Conservation (phyloP, 2,329 filamentous ascomycete genomes). For the Neurospora sp. region DNA sequence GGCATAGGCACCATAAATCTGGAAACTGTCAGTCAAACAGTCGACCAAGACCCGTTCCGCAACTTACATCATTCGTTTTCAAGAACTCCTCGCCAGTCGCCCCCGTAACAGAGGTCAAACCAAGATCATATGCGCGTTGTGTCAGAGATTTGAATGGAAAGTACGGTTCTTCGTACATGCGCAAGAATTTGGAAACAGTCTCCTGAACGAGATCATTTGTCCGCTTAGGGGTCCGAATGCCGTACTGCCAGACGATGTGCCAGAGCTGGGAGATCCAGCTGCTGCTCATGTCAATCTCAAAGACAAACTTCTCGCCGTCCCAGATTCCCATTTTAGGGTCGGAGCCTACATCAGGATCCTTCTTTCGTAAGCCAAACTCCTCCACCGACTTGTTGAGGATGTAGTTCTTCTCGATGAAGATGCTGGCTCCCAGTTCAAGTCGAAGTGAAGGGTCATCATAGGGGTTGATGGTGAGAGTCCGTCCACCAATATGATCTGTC, state of each 20-base stretch:
- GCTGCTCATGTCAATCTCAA: slow-evolving; percentile 47
- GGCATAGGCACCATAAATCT: slow-evolving; percentile 58
- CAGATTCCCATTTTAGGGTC: slow-evolving; percentile 65
- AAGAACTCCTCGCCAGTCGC: slow-evolving; percentile 68
- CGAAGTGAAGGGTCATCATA: slow-evolving; percentile 58
- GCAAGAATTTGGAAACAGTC: slow-evolving; percentile 63
- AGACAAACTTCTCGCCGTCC: slow-evolving; percentile 70
- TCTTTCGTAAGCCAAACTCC: slow-evolving; percentile 58
- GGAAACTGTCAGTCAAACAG: background rate
- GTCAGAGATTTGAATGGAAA: slow-evolving; percentile 80
- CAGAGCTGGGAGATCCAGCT: slow-evolving; percentile 67
- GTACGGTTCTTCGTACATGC: slow-evolving; percentile 68
- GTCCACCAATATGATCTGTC: slow-evolving; percentile 67
- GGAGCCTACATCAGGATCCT: slow-evolving; percentile 34
- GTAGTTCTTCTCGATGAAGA: slow-evolving; percentile 78
- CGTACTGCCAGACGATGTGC: slow-evolving; percentile 80
- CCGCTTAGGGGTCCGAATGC: slow-evolving; percentile 58
- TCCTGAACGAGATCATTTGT: slow-evolving; percentile 63
- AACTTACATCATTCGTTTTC: slow-evolving; percentile 45
- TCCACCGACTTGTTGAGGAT: slow-evolving; percentile 68
- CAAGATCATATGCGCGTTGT: slow-evolving; percentile 56
- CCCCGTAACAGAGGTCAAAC: slow-evolving; percentile 54
- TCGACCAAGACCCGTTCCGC: background rate
- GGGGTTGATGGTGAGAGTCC: slow-evolving; percentile 73
- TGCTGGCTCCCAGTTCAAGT: slow-evolving; percentile 82